Conservation (phyloP, 2,329 filamentous ascomycete species). For the Calonectria henricotiae region DNA sequence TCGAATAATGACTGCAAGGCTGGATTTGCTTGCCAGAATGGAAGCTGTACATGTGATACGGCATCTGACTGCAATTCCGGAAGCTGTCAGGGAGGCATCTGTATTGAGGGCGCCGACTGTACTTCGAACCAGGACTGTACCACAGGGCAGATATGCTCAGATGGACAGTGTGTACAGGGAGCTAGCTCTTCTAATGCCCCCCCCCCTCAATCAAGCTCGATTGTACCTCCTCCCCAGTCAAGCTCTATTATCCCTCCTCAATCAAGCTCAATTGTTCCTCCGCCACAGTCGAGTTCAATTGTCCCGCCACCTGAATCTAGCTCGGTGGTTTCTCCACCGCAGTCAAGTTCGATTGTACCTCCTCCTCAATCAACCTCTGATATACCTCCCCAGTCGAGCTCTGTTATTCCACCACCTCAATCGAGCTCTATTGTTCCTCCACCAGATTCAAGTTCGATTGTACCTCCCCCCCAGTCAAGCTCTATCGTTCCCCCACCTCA, state of each 20-base stretch:
- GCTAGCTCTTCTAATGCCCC: not conserved
- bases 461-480: not conserved
- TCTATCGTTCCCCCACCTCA: not conserved
- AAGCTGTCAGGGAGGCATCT: slow-evolving; percentile 2
- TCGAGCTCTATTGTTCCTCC: not conserved
- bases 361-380: not conserved
- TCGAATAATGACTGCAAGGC: slow-evolving; percentile 2
- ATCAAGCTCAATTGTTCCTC: not conserved
- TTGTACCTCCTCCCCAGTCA: not conserved
- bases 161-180: not conserved
- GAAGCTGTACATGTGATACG: not conserved
- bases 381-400: not conserved
- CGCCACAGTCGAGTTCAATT: not conserved
- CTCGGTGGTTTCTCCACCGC: not conserved
- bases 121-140: not conserved
- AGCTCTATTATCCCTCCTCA: not conserved
- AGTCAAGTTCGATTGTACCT: not conserved
- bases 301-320: not conserved
- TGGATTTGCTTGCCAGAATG: slow-evolving; percentile 18
- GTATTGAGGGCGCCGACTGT: not conserved
- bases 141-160: not conserved
- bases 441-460: not conserved
- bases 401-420: not conserved
- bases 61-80: not conserved
- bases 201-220: not conserved